Evolutionary conservation across 345 rosid species (phyloP), one percentile per base, ranked within the genome.

Genomic region (Mangifera indica): DNA sequence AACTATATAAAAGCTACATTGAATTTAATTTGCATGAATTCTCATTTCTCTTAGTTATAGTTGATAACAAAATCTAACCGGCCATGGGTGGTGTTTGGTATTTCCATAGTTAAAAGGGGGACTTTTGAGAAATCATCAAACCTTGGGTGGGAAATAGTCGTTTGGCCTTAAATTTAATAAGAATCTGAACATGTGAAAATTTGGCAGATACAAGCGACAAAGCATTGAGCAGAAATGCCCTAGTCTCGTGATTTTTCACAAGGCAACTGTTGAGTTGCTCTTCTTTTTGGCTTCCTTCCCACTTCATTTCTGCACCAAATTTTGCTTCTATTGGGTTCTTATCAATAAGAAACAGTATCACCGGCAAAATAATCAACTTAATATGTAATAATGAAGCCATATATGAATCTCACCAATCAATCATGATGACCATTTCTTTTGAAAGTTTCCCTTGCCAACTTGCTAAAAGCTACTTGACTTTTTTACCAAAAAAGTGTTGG

Each of bases 161-260:
- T n/a, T n/a, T n/a, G n/a, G n/a, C n/a, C n/a, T 29, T 1, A 26
- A 8, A 12, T 6, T 5, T 7, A 37, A 6, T 5, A 51, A 26
- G 58, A 44, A 65, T 65, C 65, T 57, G 40, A 55, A 49, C 71
- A 73, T 49, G 76, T 65, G 71, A 65, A 4, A 64, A 63, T 63
- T 49, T 66, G 57, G 25, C 69, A 18, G 58, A 11, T 7, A 20
- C 15, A 2, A 37, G 18, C 45, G 57, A 26, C 56, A 44, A 45
- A 73, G 65, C 14, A 10, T 45, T 26, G 12, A 7, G 60, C 57
- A 53, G 59, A 48, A 56, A 26, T n/a, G 56, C 10, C 21, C 69
- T 56, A n/a, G 61, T 18, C 70, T 52, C 70, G 58, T 73, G 76
- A 73, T 11, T 64, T 26, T 32, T 58, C 62, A 42, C 46, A 44